A percentile compares a stretch with the other conserved stretches of the same genome.
Conservation (phyloP, 768 basidiomycete species). For the Suillus spraguei region DNA sequence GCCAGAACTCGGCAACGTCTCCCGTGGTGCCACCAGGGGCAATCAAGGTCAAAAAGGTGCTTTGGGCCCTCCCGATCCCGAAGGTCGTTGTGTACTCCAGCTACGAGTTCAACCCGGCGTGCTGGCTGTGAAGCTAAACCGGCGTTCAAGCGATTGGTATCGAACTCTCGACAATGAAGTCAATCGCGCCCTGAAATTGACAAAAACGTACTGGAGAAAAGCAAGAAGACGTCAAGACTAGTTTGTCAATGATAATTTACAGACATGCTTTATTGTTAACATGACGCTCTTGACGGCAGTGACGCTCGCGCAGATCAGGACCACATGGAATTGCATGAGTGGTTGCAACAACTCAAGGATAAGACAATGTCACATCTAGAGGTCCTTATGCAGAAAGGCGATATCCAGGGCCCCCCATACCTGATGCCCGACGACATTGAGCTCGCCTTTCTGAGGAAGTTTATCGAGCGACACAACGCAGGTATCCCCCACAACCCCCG, state of each 20-base stretch:
- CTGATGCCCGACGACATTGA: constrained; percentile 80
- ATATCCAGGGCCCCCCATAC: constrained; percentile 83
- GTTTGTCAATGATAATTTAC: constrained; percentile 22
- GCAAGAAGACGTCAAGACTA: constrained; percentile 79
- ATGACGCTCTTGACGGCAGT: constrained; percentile 18
- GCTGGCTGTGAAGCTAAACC: constrained; percentile 72
- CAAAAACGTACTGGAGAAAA: constrained; percentile 87
- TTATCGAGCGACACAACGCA: constrained; percentile 78
- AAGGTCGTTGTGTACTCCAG: constrained; percentile 78
- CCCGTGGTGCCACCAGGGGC: constrained; percentile 79
- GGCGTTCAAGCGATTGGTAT: constrained; percentile 83
- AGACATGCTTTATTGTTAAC: constrained; percentile 14
- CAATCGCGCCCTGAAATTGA: constrained; percentile 78
- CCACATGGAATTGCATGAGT: constrained; percentile 88
- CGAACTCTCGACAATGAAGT: constrained; percentile 77
- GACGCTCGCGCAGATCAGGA: constrained; percentile 85
- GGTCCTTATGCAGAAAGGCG: constrained; percentile 85
- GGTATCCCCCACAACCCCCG: constrained; percentile 81
- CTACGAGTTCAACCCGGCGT: constrained; percentile 84
- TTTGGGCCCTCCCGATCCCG: constrained; percentile 67
- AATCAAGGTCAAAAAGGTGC: constrained; percentile 88
- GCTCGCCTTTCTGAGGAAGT: constrained; percentile 76
- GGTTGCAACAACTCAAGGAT: constrained; percentile 86
- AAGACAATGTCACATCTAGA: constrained; percentile 89
- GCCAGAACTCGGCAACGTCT: constrained; percentile 86